Conservation (phyloP, 2,329 filamentous ascomycete species). For the Cordyceps cateniannulata region DNA sequence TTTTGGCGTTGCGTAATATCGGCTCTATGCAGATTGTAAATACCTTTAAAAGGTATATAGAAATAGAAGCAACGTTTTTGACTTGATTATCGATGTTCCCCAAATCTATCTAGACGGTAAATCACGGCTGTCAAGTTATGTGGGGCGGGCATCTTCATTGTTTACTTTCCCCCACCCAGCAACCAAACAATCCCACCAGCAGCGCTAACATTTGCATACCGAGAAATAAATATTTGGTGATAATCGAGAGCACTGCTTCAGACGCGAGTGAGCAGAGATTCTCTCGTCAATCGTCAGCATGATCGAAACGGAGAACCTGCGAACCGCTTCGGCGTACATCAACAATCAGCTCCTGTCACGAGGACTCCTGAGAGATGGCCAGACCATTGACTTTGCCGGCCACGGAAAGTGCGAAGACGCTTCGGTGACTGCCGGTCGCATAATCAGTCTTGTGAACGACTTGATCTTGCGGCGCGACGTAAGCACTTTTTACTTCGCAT, state of each 20-base stretch:
- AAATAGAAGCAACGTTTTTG: neutral
- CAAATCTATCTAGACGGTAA: too few species aligned
- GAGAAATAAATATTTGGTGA: neutral
- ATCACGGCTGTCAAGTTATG: slow-evolving; percentile 18
- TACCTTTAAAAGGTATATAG: neutral
- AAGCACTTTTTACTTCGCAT: slow-evolving; percentile 26
- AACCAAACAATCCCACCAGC: slow-evolving; percentile 22
- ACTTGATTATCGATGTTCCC: too few species aligned
- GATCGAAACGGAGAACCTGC: slow-evolving; percentile 55
- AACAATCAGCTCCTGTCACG: slow-evolving; percentile 65
- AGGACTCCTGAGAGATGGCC: slow-evolving; percentile 60
- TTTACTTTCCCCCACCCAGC: slow-evolving; percentile 34
- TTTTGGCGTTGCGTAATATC: neutral
- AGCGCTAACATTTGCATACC: neutral
- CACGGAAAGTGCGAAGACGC: slow-evolving; percentile 54
- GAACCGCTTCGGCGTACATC: slow-evolving; percentile 64
- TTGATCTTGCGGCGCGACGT: slow-evolving; percentile 86
- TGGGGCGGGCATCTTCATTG: slow-evolving; percentile 20
- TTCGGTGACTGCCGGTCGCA: slow-evolving; percentile 65
- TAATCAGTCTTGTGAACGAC: slow-evolving; percentile 93
- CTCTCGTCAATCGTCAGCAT: slow-evolving; percentile 27
- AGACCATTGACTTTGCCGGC: slow-evolving; percentile 74
- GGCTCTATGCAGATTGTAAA: neutral
- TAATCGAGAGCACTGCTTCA: neutral
- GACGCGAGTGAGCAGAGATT: neutral